These are phyloP conservation scores for Phytophthora capsici DNA, from an alignment of 352 stramenopile species.

Conservation along the genomic window DNA sequence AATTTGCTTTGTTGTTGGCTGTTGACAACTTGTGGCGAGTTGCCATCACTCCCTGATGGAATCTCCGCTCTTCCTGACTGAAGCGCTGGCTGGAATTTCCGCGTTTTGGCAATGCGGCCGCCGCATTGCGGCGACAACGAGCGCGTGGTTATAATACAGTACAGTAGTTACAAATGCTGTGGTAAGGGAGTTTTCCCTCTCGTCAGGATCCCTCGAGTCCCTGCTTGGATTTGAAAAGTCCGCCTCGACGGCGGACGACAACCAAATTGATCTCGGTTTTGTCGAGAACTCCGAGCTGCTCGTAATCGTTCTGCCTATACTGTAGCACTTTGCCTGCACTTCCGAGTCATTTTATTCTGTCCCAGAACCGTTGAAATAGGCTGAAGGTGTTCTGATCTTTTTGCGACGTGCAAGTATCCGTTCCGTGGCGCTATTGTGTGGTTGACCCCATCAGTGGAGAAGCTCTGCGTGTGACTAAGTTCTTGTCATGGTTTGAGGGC, in stretches of 20 bases:
- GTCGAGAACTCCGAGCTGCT: not conserved
- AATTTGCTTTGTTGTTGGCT: not conserved
- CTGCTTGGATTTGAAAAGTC: conserved; percentile 17
- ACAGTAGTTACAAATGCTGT: conserved; percentile 9
- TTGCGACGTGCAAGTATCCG: conserved; percentile 8
- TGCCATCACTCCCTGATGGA: not conserved
- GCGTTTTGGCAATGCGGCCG: conserved; percentile 19
- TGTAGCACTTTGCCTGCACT: not conserved
- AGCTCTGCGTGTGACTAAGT: too few relatives aligned
- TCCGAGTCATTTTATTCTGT: not conserved
- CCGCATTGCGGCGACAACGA: conserved; percentile 10
- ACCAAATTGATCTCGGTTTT: not conserved
- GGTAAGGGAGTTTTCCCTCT: conserved; percentile 15
- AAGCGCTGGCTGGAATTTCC: not conserved
- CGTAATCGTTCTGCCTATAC: not conserved
- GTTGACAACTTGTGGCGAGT: not conserved
- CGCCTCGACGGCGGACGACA: not conserved
- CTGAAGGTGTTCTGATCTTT: conserved; percentile 1
- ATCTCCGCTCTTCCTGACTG: too few relatives aligned
- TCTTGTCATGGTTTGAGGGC: too few relatives aligned
- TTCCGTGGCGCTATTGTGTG: not conserved
- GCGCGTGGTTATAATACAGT: not conserved
- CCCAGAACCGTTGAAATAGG: not conserved
- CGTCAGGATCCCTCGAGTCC: conserved; percentile 26
- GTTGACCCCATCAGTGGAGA: too few relatives aligned